phyloP scores from a whole-genome alignment of 306 rosid genomes.

The Trifolium pratense region DNA sequence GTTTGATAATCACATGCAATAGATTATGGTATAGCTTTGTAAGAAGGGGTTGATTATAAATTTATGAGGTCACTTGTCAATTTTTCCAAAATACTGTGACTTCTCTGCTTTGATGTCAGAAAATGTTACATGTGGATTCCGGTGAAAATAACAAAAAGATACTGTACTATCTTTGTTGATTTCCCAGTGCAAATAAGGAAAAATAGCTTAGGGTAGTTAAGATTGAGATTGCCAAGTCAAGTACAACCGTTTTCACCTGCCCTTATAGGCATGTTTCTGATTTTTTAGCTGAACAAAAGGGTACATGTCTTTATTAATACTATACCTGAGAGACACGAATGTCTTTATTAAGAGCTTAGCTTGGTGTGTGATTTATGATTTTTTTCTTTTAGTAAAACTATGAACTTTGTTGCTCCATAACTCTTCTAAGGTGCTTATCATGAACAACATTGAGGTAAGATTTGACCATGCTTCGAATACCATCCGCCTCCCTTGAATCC shows the following conservation, averaged over 20 bases:
- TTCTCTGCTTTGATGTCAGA: neutral
- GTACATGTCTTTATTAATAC: neutral
- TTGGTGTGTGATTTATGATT: too few species aligned
- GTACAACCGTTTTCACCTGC: neutral
- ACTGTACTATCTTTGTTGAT: neutral
- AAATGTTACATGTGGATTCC: neutral
- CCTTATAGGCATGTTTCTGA: neutral
- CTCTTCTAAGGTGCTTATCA: too few species aligned
- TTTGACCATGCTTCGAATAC: too few species aligned
- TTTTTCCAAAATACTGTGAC: neutral
- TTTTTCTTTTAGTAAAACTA: too few species aligned
- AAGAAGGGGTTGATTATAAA: neutral
- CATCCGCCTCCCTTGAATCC: too few species aligned
- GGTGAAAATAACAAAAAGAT: neutral
- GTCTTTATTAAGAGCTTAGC: too few species aligned
- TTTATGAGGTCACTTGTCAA: neutral
- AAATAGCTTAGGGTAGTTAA: neutral
- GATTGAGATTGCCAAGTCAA: neutral
- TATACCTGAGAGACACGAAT: too few species aligned
- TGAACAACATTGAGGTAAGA: too few species aligned
- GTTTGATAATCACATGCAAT: neutral
- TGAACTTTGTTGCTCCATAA: too few species aligned
- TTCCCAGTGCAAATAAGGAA: neutral
- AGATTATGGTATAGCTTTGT: neutral
- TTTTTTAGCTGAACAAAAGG: neutral